Conservation (phyloP, 2,329 filamentous ascomycete genomes). For the Geoglossum cookeanum region DNA sequence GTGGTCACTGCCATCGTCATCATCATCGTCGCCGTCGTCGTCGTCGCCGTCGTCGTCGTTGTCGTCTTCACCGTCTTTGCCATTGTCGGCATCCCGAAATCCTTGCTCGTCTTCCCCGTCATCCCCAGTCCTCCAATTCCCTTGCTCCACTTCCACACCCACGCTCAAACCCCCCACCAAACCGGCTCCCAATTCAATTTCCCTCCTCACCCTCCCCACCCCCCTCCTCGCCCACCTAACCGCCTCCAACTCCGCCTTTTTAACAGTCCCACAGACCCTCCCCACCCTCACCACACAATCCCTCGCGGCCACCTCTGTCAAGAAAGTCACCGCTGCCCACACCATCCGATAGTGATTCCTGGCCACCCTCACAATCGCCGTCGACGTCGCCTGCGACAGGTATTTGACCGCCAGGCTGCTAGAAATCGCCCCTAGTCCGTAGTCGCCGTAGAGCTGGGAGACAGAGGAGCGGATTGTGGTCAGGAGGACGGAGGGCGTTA, state of each 20-base stretch:
- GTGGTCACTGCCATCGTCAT: too few relatives aligned
- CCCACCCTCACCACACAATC: slow-evolving; percentile 70
- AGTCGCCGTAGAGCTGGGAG: slow-evolving; percentile 65
- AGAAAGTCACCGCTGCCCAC: slow-evolving; percentile 75
- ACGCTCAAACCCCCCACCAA: not conserved
- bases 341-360: slow-evolving; percentile 70
- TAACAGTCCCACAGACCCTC: slow-evolving; percentile 79
- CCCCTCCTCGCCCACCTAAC: slow-evolving; percentile 38
- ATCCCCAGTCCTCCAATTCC: slow-evolving; percentile 12
- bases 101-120: slow-evolving; percentile 19
- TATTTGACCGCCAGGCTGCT: slow-evolving; percentile 72
- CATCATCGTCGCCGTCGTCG: slow-evolving; percentile 19
- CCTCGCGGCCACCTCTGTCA: slow-evolving; percentile 44
- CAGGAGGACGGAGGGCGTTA: slow-evolving; percentile 46
- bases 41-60: slow-evolving; percentile 17
- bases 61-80: slow-evolving; percentile 27
- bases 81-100: slow-evolving; percentile 20
- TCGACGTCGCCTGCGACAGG: slow-evolving; percentile 77
- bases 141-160: slow-evolving; percentile 20
- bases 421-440: slow-evolving; percentile 57
- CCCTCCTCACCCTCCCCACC: too few relatives aligned
- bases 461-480: slow-evolving; percentile 54
- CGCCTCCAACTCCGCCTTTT: slow-evolving; percentile 78
- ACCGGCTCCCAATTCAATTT: too few relatives aligned
- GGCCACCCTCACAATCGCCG: slow-evolving; percentile 72